phyloP scores from a whole-genome alignment of 371 early-diverging fungal species.

The Choanephora cucurbitarum region DNA sequence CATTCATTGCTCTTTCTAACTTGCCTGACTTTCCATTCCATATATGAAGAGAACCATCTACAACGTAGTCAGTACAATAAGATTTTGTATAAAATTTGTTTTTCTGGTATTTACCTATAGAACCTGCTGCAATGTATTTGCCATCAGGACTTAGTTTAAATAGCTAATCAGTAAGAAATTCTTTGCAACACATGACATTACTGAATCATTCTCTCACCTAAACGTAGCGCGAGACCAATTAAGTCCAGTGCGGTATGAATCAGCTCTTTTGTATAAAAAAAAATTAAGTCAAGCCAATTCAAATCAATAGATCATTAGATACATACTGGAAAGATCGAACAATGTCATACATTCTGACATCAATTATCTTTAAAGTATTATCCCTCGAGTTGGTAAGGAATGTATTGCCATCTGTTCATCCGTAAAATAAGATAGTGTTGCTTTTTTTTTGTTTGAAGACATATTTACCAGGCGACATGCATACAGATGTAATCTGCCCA shows the following conservation, averaged over 20 bases:
- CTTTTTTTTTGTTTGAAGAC: not conserved
- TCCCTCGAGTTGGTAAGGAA: constrained; percentile 92
- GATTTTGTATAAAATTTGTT: not conserved
- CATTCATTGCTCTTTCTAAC: constrained; percentile 49
- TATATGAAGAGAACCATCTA: constrained; percentile 74
- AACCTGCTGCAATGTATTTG: constrained; percentile 81
- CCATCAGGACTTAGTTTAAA: constrained; percentile 76
- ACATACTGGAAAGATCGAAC: constrained; percentile 65
- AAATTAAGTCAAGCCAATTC: no score
- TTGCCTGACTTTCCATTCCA: constrained; percentile 70
- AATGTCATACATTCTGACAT: constrained; percentile 77
- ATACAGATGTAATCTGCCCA: constrained; percentile 87
- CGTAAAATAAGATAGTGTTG: not conserved
- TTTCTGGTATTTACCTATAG: constrained; percentile 47
- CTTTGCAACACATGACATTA: no score
- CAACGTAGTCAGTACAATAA: constrained; percentile 3
- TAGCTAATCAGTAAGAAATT: not conserved
- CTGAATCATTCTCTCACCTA: constrained; percentile 57
- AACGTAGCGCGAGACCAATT: constrained; percentile 91
- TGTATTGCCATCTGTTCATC: constrained; percentile 60
- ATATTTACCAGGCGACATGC: constrained; percentile 67
- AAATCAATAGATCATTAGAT: constrained; percentile 3
- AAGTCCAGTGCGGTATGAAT: constrained; percentile 75
- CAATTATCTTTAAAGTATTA: constrained; percentile 85
- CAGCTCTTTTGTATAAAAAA: constrained; percentile 26